Conservation (phyloP, 2,329 filamentous ascomycete species). For the Aschersonia sp. region DNA sequence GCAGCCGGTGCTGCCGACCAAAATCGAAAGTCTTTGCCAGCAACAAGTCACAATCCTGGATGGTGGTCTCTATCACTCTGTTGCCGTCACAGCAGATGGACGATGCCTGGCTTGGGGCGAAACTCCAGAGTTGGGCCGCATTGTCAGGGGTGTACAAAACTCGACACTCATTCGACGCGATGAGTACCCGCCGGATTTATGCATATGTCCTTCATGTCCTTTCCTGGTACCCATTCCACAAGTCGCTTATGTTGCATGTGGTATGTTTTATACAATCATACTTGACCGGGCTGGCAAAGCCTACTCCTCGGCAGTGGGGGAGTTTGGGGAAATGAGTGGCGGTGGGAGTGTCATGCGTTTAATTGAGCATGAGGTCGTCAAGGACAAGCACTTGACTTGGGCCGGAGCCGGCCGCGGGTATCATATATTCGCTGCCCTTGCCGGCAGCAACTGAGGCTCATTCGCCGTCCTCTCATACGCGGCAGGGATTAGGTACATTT, state of each 20-base stretch:
- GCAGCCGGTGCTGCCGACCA: conserved; percentile 44
- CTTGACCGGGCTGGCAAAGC: conserved; percentile 49
- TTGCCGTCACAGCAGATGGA: conserved; percentile 33
- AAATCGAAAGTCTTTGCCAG: conserved; percentile 45
- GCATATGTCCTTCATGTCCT: conserved; percentile 45
- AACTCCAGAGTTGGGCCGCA: conserved; percentile 28
- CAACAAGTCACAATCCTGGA: conserved; percentile 47
- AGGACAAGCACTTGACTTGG: conserved; percentile 42
- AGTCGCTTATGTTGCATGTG: conserved; percentile 33
- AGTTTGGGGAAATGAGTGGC: conserved; percentile 16
- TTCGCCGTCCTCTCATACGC: too few relatives aligned
- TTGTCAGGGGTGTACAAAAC: conserved; percentile 24
- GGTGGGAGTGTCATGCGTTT: conserved; percentile 55
- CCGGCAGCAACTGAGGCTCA: too few relatives aligned
- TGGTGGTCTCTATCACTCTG: conserved; percentile 60
- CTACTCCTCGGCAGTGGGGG: conserved; percentile 55
- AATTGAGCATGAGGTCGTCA: conserved; percentile 64
- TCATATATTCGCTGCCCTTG: conserved; percentile 36
- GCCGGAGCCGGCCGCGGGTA: conserved; percentile 69
- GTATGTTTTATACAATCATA: conserved; percentile 53
- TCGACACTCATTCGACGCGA: conserved; percentile 37
- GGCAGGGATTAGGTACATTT: too few relatives aligned
- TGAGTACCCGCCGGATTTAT: conserved; percentile 42
- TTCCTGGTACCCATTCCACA: conserved; percentile 33
- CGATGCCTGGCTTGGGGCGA: conserved; percentile 39